Evolutionary conservation across 2,329 filamentous ascomycete species (phyloP), one percentile per base, ranked within the genome.

Genomic region (Neofusicoccum laricinum): DNA sequence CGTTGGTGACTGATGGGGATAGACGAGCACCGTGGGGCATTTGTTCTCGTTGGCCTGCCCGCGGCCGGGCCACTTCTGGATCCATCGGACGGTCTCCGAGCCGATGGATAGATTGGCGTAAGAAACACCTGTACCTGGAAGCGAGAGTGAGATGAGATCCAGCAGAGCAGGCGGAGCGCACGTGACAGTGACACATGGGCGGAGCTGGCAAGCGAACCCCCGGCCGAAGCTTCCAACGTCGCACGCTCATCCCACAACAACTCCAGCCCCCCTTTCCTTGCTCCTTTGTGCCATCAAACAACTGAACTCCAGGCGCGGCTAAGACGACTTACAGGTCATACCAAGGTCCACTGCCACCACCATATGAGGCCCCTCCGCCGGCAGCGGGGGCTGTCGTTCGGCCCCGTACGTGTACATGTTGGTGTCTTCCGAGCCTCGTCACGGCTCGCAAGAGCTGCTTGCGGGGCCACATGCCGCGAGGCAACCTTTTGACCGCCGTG

Each of bases 1-100:
- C 2, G 21, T 67, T 21, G 10, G 66, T 73, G 3, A 71, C 71
- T 63, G 32, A 64, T 79, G 64, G 38, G 80, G 79, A 68, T 85
- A 85, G 15, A 84, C 73, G 3, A 85, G 71, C 3, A 80, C 78
- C 0, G 84, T 85, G 1, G 83, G 83, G 0, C 85, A 83, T 68
- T 86, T 86, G 67, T 84, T 82, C 66, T 86, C 83, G 57, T 82
- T 81, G 64, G 79, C 80, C 63, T 82, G 81, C 11, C 79, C 80
- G 48, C 80, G 79, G 2, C 83, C 83, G 0, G 84, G 84, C 84
- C 84, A 86, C 73, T 84, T 81, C 70, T 82, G 73, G 7, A 77
- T 70, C 67, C 72, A 74, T 3, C 74, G 67, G 2, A 77, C 68
- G 4, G 68, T 72, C 15, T 73, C 71, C 17, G 69, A 71, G 21